Conservation (phyloP, 768 basidiomycete genomes). For the Glaciozyma martinii region DNA sequence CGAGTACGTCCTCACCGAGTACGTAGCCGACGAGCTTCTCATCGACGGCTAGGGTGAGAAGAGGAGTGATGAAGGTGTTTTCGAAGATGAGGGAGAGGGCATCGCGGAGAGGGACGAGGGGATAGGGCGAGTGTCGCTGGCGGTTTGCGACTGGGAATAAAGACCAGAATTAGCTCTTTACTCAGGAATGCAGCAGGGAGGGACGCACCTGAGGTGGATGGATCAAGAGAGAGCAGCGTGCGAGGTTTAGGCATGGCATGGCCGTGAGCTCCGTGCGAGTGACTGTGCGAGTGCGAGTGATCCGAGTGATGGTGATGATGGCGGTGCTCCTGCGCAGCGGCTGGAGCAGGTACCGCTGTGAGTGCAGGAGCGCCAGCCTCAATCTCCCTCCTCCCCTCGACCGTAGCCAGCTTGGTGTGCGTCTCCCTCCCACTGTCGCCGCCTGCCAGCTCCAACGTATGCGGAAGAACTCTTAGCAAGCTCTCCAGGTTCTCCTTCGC, state of each 20-base stretch:
- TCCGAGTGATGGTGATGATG: constrained; percentile 35
- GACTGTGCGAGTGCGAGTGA: constrained; percentile 41
- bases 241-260: constrained; percentile 48
- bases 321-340: background rate
- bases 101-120: constrained; percentile 56
- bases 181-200: background rate
- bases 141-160: constrained; percentile 46
- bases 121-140: constrained; percentile 67
- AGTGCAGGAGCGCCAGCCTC: background rate
- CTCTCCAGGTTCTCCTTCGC: constrained; percentile 66
- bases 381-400: constrained; percentile 4
- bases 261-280: constrained; percentile 38
- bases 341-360: constrained; percentile 27
- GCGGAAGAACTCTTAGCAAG: constrained; percentile 55
- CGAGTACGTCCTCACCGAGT: constrained; percentile 64
- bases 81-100: constrained; percentile 54
- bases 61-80: constrained; percentile 36
- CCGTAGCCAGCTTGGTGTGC: constrained; percentile 6
- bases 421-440: constrained; percentile 10
- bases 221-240: constrained; percentile 59
- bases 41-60: constrained; percentile 39
- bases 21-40: constrained; percentile 56
- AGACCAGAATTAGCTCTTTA: constrained; percentile 43
- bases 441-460: constrained; percentile 60
- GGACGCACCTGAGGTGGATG: constrained; percentile 42